Conservation (phyloP, 805 yeast species). For the Teunomyces pallodes region DNA sequence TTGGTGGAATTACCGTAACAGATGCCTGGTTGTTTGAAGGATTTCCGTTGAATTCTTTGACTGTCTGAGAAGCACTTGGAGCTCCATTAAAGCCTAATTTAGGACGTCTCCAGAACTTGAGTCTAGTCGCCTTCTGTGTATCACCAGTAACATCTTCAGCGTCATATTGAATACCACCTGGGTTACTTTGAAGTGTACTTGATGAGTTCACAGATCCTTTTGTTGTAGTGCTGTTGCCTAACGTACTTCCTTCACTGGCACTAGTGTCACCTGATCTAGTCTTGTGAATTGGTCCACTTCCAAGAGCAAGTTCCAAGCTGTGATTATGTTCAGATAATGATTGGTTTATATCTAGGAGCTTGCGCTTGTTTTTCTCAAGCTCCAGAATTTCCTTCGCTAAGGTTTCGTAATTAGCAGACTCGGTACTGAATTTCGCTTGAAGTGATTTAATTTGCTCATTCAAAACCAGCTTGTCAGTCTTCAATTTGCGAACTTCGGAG, state of each 20-base stretch:
- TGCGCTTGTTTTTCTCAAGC: conserved; percentile 46
- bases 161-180: conserved; percentile 13
- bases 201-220: not conserved
- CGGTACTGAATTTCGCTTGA: conserved; percentile 39
- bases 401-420: conserved; percentile 41
- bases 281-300: conserved; percentile 1
- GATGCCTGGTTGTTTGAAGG: not conserved
- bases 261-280: conserved; percentile 3
- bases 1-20: conserved; percentile 1
- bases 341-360: conserved; percentile 32
- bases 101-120: conserved; percentile 46
- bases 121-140: conserved; percentile 41
- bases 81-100: conserved; percentile 26
- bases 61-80: not conserved
- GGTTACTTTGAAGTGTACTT: not conserved
- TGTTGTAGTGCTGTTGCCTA: not conserved
- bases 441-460: conserved; percentile 38
- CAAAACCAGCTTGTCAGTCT: conserved; percentile 26
- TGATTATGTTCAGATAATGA: conserved; percentile 21
- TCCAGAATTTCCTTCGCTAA: conserved; percentile 51
- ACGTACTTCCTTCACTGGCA: not conserved
- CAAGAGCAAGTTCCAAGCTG: conserved; percentile 10
- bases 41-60: not conserved
- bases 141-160: conserved; percentile 20
- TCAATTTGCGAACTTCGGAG: conserved; percentile 24